Evolutionary conservation across 352 stramenopile species (phyloP).

Genomic region (Pythium utonaiense): DNA sequence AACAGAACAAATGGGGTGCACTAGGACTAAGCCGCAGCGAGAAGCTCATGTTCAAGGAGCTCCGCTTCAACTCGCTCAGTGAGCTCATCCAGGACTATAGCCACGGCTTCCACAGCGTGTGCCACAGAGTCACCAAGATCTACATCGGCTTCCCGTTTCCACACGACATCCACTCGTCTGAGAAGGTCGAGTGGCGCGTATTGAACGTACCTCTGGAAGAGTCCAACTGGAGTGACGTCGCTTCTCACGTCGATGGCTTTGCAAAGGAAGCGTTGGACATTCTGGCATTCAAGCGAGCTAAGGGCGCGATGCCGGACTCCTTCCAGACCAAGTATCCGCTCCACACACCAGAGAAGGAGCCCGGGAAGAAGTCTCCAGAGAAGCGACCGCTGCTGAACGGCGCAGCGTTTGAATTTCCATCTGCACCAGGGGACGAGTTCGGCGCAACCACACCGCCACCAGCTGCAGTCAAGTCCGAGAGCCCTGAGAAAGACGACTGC

Average conservation of each 20-base stretch:
- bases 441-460: slow-evolving; percentile 15
- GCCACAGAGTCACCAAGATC: slow-evolving; percentile 68
- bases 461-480: slow-evolving; percentile 17
- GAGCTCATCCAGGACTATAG: slow-evolving; percentile 72
- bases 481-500: slow-evolving; percentile 27
- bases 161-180: slow-evolving; percentile 84
- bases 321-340: slow-evolving; percentile 65
- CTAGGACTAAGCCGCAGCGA: slow-evolving; percentile 81
- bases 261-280: slow-evolving; percentile 65
- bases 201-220: slow-evolving; percentile 58
- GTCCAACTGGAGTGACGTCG: slow-evolving; percentile 44
- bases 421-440: slow-evolving; percentile 18
- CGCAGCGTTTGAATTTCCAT: slow-evolving; percentile 36
- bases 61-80: slow-evolving; percentile 76
- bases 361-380: slow-evolving; percentile 42
- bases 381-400: slow-evolving; percentile 28
- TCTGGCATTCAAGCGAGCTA: slow-evolving; percentile 56
- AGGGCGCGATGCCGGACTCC: slow-evolving; percentile 55
- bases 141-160: slow-evolving; percentile 84
- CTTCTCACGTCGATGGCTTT: slow-evolving; percentile 65
- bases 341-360: slow-evolving; percentile 49
- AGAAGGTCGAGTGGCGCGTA: slow-evolving; percentile 85
- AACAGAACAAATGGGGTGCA: slow-evolving; percentile 78
- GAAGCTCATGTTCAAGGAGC: slow-evolving; percentile 84
- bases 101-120: slow-evolving; percentile 55